Percentiles rank a stretch among this genome's conserved stretches.
Conservation (phyloP, 2,329 filamentous ascomycete species). For the Tricladium varicosporioides region DNA sequence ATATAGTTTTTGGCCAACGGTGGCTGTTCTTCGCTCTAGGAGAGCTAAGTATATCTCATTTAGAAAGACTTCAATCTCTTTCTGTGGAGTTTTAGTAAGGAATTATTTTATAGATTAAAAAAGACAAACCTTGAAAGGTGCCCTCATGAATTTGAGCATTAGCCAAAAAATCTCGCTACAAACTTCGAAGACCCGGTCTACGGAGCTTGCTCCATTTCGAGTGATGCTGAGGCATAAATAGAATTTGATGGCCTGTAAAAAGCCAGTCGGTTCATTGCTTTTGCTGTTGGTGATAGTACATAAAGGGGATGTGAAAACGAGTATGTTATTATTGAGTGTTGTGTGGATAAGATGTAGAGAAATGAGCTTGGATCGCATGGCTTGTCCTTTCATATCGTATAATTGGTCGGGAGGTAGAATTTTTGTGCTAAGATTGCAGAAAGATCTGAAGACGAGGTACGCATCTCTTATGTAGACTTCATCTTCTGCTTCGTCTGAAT, state of each 20-base stretch:
- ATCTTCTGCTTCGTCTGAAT: slow-evolving; percentile 71
- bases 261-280: slow-evolving; percentile 82
- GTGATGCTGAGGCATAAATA: slow-evolving; percentile 95
- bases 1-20: slow-evolving; percentile 86
- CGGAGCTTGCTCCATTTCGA: slow-evolving; percentile 90
- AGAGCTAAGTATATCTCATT: slow-evolving; percentile 97
- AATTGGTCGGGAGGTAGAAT: slow-evolving; percentile 84
- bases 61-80: slow-evolving; percentile 96
- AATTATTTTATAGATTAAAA: not conserved
- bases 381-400: slow-evolving; percentile 87
- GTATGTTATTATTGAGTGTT: slow-evolving; percentile 88
- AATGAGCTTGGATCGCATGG: slow-evolving; percentile 95
- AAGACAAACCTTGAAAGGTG: slow-evolving; percentile 77
- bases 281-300: slow-evolving; percentile 92
- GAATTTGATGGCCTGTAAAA: slow-evolving; percentile 93
- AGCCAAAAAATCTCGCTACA: slow-evolving; percentile 98
- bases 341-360: slow-evolving; percentile 95
- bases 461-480: slow-evolving; percentile 97
- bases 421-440: slow-evolving; percentile 97
- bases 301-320: slow-evolving; percentile 85
- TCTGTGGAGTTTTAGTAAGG: slow-evolving; percentile 47
- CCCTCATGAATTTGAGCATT: slow-evolving; percentile 90
- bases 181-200: slow-evolving; percentile 89
- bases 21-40: slow-evolving; percentile 81
- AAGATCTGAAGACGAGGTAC: slow-evolving; percentile 93